Evolutionary conservation across 352 stramenopile species (phyloP), one percentile per base, ranked within the genome.

Genomic region (Phytopythium aichiense): DNA sequence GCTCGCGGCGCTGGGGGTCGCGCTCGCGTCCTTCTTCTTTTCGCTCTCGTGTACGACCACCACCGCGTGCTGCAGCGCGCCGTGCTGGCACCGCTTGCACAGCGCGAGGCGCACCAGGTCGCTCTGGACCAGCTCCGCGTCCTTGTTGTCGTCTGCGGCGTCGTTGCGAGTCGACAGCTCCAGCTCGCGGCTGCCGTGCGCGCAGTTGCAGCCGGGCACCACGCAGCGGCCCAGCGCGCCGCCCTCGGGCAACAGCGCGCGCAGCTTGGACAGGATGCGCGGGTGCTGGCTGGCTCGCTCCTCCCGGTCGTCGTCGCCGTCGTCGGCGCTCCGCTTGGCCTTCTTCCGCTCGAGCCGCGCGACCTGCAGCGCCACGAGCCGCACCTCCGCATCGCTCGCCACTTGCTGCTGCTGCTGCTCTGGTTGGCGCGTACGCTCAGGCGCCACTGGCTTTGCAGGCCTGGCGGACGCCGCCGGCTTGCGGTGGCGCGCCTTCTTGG

Each of bases 61-160:
- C 13, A 94, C 69, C 7, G 65, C 58, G 57, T 94, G 84, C 58
- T 92, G 82, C 28, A 92, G 63, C 20, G 87, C 73, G 16, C 82
- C 81, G 50, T 94, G 84, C 46, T 88, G 73, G 61, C 84, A 94
- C 25, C 78, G 83, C 20, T 73, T 70, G 64, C 84, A 94, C 54
- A 79, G 66, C 0, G 66, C 69, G 0, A 48, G 57, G 28, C 73
- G 60, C 5, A 91, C 20, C 9, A 78, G 31, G 45, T 79, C 56
- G 11, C 65, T 15, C 22, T 38, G 28, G 53, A 62, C 25, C 60
- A 42, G 43, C 43, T 49, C 40, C 40, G 40, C 15, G 40, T 46
- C 18, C 28, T 31, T 31, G 28, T 31, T 31, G 43, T 12, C 45
- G 22, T 31, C 45, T 0, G 5, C 2, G 8, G n/a, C n/a, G 45